phyloP scores from a whole-genome alignment of 495 filamentous ascomycete species.

The Durotheca rogersii region DNA sequence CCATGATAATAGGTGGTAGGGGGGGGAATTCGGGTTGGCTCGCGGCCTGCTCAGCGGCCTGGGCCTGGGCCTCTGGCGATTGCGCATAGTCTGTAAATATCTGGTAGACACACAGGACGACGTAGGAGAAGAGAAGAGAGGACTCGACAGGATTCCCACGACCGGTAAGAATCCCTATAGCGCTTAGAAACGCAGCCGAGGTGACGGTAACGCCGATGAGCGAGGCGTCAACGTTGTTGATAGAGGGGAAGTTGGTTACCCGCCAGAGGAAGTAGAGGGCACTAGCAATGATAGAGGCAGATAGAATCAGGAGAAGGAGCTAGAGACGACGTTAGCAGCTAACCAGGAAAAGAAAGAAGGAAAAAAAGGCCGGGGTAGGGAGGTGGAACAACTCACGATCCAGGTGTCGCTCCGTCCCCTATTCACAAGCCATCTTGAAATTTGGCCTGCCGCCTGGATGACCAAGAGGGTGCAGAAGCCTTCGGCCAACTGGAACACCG shows the following conservation, averaged over 20 bases:
- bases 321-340: conserved; percentile 43
- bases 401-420: conserved; percentile 87
- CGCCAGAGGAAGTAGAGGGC: conserved; percentile 96
- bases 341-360: neutral
- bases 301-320: conserved; percentile 86
- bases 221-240: conserved; percentile 89
- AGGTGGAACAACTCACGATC: conserved; percentile 71
- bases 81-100: conserved; percentile 98
- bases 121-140: conserved; percentile 92
- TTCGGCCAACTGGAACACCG: conserved; percentile 89
- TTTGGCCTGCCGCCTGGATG: conserved; percentile 90
- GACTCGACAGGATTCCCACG: conserved; percentile 95
- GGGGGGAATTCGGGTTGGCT: conserved; percentile 83
- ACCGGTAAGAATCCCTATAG: conserved; percentile 91
- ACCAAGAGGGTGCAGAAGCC: conserved; percentile 96
- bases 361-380: neutral
- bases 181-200: conserved; percentile 85
- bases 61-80: conserved; percentile 59
- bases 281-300: conserved; percentile 87
- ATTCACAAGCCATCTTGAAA: conserved; percentile 95
- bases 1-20: conserved; percentile 95
- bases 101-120: conserved; percentile 96
- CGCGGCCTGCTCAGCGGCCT: conserved; percentile 47
- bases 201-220: conserved; percentile 90
- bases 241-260: conserved; percentile 87